These are phyloP conservation scores for Monocercomonoides exilis DNA, from an alignment of 78 protist genomes.

Conservation along the genomic window DNA sequence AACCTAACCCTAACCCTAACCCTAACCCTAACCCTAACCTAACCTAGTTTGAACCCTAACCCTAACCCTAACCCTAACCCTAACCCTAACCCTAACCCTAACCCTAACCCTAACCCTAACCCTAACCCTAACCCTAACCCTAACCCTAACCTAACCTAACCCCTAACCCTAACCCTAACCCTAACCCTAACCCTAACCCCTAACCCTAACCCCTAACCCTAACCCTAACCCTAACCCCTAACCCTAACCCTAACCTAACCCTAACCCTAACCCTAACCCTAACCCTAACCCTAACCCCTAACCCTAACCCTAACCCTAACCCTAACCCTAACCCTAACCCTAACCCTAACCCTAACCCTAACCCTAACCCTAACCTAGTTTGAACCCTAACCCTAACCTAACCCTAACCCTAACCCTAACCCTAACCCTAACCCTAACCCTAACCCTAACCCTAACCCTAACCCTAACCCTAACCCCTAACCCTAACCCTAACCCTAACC, in stretches of 20 bases:
- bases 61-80: slow-evolving; percentile 7
- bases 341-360: slow-evolving; percentile 7
- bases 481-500: slow-evolving; percentile 7
- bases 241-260: background rate
- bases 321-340: slow-evolving; percentile 7
- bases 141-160: slow-evolving; percentile 6
- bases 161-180: slow-evolving; percentile 26
- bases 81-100: slow-evolving; percentile 5
- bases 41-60: background rate
- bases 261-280: slow-evolving; percentile 6
- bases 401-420: slow-evolving; percentile 6
- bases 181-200: slow-evolving; percentile 25
- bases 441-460: background rate
- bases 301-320: slow-evolving; percentile 2
- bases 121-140: slow-evolving; percentile 7
- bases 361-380: background rate
- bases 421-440: slow-evolving; percentile 7
- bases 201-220: slow-evolving; percentile 19
- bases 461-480: slow-evolving; percentile 6
- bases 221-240: background rate
- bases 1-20: slow-evolving; percentile 5
- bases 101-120: slow-evolving; percentile 6
- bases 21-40: slow-evolving; percentile 3
- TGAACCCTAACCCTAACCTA: slow-evolving; percentile 1
- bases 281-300: slow-evolving; percentile 2